A percentile compares a stretch with the other conserved stretches of the same genome.
Conservation (phyloP, 2,329 filamentous ascomycete genomes). For the Ascochyta fabae region DNA sequence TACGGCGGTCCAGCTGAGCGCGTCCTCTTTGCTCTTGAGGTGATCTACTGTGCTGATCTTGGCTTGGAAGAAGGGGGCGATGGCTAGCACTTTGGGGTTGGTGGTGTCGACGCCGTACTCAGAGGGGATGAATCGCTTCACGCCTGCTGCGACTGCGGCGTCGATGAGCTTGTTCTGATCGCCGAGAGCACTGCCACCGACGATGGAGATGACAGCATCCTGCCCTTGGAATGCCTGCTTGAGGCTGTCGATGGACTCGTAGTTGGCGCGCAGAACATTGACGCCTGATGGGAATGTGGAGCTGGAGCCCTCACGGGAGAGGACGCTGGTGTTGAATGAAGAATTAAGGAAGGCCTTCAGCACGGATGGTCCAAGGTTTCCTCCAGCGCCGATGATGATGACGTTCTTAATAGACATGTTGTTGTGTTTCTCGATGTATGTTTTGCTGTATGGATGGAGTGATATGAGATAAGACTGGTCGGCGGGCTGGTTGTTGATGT, state of each 20-base stretch:
- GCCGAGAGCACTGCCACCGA: constrained; percentile 51
- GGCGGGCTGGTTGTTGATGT: neutral
- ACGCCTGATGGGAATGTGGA: constrained; percentile 51
- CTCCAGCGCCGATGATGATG: constrained; percentile 52
- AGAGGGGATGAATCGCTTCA: constrained; percentile 67
- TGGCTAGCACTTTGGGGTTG: constrained; percentile 42
- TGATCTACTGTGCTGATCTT: constrained; percentile 62
- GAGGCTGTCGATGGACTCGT: constrained; percentile 57
- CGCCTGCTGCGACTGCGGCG: constrained; percentile 64
- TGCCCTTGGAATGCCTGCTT: constrained; percentile 60
- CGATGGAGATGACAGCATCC: constrained; percentile 62
- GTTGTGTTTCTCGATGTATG: neutral
- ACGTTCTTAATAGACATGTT: constrained; percentile 52
- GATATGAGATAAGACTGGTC: neutral
- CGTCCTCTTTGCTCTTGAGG: constrained; percentile 55
- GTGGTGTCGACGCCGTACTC: constrained; percentile 61
- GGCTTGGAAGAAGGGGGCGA: constrained; percentile 59
- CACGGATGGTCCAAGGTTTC: constrained; percentile 54
- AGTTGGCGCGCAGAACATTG: constrained; percentile 57
- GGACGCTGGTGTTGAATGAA: constrained; percentile 62
- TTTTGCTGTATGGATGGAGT: neutral
- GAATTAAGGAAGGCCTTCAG: constrained; percentile 50
- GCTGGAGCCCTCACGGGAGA: constrained; percentile 58
- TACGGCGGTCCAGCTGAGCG: constrained; percentile 62
- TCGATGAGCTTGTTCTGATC: constrained; percentile 62